Base-by-base conservation (phyloP, 2,329 filamentous ascomycete genomes). In the Aspergillus flavus region DNA sequence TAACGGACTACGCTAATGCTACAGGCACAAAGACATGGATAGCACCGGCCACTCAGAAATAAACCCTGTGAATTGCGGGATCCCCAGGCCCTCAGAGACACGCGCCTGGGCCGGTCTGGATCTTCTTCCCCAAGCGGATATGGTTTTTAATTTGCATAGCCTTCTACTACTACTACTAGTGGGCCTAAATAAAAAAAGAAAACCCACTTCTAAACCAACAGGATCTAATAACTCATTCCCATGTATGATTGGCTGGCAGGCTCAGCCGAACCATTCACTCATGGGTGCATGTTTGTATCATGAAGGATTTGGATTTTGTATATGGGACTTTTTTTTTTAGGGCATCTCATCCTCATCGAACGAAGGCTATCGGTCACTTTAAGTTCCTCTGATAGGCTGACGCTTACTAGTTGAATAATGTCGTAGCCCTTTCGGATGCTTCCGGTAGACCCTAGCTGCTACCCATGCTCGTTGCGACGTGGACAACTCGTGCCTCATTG, bases 41-140 rank as follows among this genome's bases (percentile, higher is more conserved):
- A 28, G 11, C 23, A 14, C 12, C 11, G 14, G 19, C 46, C 46
- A 28, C 46, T 26, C 14, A 28, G 43, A 23, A 46, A 6, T 28
- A n/a, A 52, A 50, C 26, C 19, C 16, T 16, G 32, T 28, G 6
- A 32, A 16, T 52, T 52, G 26, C 48, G 48, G 48, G 14, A 32
- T 52, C n/a, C 6, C 26, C 26, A 16, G 48, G 23, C 48, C 48
- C 28, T 30, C 26, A 54, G 7, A 58, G 55, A 58, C 60, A 58
- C 28, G 59, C 28, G 32, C 48, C 62, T 64, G 30, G 62, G 26
- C 58, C 62, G 62, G 62, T 61, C 62, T 64, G 62, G 45, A 48
- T 28, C 45, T 48, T 46, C 43, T 14, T 48, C 45, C 14, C 45
- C 11, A 48, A 5, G 39, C 39, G 39, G 39, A 41, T 9, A 16